Evolutionary conservation across 106 monocot species (phyloP).

Genomic region (Dioscorea alata): DNA sequence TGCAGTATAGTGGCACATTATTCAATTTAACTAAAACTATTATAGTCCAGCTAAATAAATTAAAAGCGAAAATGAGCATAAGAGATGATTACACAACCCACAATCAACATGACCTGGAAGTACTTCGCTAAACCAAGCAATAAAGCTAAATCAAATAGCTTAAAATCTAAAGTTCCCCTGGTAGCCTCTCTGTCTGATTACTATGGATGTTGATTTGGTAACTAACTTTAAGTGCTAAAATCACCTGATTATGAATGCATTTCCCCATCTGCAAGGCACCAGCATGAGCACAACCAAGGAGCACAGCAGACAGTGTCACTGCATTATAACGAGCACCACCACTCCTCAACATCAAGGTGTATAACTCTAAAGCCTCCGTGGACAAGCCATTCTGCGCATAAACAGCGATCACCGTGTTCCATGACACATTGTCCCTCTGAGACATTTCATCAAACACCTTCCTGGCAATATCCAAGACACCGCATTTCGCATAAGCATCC

Average conservation of each 20-base stretch:
- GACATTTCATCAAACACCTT: constrained; percentile 68
- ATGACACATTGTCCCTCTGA: constrained; percentile 66
- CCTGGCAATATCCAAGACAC: constrained; percentile 37
- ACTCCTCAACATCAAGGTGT: constrained; percentile 35
- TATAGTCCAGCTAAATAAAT: too few species aligned
- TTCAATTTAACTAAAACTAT: too few species aligned
- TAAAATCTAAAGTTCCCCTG: too few species aligned
- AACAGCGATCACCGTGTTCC: constrained; percentile 80
- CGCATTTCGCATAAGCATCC: constrained; percentile 73
- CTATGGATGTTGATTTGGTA: too few species aligned
- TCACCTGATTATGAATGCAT: constrained; percentile 73
- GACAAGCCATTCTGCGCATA: constrained; percentile 69
- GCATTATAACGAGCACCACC: constrained; percentile 29
- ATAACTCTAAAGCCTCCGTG: constrained; percentile 50
- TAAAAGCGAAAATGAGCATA: neutral
- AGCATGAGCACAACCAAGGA: constrained; percentile 75
- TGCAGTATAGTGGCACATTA: too few species aligned
- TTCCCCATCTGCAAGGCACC: constrained; percentile 66
- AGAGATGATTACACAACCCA: neutral
- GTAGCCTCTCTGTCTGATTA: too few species aligned
- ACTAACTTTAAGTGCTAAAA: neutral
- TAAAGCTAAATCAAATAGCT: too few species aligned
- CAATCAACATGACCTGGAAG: neutral
- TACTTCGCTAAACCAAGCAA: neutral
- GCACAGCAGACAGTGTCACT: constrained; percentile 60